Base-by-base conservation (phyloP, 805 yeast species). In the Wickerhamiella australiensis region DNA sequence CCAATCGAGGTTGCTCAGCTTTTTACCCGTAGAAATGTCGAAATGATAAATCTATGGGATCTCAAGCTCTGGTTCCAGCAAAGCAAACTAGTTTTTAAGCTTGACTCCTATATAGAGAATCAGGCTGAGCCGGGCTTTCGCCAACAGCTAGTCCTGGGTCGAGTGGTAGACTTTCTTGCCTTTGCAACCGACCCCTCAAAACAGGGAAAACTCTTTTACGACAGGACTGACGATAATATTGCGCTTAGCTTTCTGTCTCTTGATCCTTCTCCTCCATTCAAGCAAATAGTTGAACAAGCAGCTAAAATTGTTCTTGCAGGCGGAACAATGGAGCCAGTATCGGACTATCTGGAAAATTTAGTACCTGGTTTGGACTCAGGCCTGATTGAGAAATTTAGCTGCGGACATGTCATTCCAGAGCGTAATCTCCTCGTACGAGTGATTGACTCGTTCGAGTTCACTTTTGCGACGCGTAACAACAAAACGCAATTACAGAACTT, bases 291-390 rank as follows among this genome's bases (percentile, higher is more conserved):
- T 0, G 77, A 77, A 2, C 74, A 77, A 12, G 71, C 86, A 0
- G 72, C 72, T 54, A 80, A 88, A 62, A 82, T 88, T 0, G 68
- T 90, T 1, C 61, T 88, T 2, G 92, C 95, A 1, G 97, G 97
- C 31, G 97, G 97, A 12, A 88, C 97, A 0, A 85, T 87, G 95
- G 90, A 84, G 60, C 96, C 96, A 0, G 69, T 79, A 29, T 59
- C 70, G n/a, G 95, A 88, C 55, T 83, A 79, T 60, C 64, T 73
- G 5, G 68, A 76, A n/a, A 76, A 72, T 54, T 65, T 87, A 33
- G 77, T 85, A 46, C 94, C 94, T 0, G 72, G 75, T 40, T 50
- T 82, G 2, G 54, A 64, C 0, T 49, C 58, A 0, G 59, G 63
- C 0, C 56, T 72, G 40, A 71, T 84, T 7, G 65, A 69, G 22